Conservation (phyloP, 1,284 basidiomycete species). For the Malassezia slooffiae region DNA sequence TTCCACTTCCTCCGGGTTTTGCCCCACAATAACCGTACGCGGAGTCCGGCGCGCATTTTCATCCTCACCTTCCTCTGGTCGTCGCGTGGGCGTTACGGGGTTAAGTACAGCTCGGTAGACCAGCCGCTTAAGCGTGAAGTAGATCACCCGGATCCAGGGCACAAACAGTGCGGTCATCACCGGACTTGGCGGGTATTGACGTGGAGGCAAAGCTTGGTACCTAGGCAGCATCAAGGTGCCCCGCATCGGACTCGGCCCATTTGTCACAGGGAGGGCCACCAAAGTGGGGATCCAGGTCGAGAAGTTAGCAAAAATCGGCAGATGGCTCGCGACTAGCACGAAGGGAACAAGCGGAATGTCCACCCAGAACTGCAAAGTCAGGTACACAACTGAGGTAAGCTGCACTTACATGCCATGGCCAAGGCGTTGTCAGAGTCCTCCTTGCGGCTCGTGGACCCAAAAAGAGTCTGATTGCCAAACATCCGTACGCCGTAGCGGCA, state of each 20-base stretch:
- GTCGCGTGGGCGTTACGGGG: conserved; percentile 13
- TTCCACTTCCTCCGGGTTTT: conserved; percentile 11
- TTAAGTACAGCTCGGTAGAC: conserved; percentile 22
- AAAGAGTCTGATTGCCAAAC: conserved; percentile 9
- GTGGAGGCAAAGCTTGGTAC: conserved; percentile 11
- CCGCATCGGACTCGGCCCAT: conserved; percentile 12
- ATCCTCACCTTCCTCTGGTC: background rate
- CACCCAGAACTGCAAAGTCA: conserved; percentile 30
- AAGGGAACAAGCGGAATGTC: conserved; percentile 42
- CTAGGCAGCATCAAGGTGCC: conserved; percentile 13
- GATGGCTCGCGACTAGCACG: conserved; percentile 27
- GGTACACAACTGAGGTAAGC: background rate
- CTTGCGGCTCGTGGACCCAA: conserved; percentile 6
- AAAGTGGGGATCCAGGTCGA: conserved; percentile 34
- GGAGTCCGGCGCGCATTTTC: background rate
- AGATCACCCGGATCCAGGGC: conserved; percentile 35
- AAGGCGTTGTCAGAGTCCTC: conserved; percentile 1
- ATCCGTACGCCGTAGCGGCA: conserved; percentile 13
- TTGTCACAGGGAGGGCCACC: conserved; percentile 24
- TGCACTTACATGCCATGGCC: conserved; percentile 17
- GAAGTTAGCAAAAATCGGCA: conserved; percentile 30
- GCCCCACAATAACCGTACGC: conserved; percentile 5
- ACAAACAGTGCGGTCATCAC: conserved; percentile 25
- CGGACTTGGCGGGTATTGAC: conserved; percentile 27
- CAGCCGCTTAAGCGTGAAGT: conserved; percentile 27